Conservation (phyloP, 1,139 yeast species). For the Suzukiozyma palmioleophila region DNA sequence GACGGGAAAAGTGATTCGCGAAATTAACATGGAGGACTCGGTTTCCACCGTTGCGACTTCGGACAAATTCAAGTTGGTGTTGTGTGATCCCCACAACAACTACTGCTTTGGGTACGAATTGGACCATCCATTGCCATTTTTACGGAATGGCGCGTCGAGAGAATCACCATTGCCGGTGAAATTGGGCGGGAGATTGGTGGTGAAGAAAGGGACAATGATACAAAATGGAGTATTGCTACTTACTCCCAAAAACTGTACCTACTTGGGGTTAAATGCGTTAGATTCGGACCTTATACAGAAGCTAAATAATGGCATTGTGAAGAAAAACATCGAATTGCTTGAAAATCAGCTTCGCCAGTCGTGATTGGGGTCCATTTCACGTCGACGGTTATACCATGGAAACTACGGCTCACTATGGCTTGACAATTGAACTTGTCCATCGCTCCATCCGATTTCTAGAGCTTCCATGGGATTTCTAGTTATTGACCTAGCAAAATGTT, state of each 20-base stretch:
- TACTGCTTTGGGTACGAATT: slow-evolving; percentile 38
- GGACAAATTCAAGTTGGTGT: slow-evolving; percentile 28
- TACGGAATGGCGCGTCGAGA: slow-evolving; percentile 16
- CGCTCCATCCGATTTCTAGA: slow-evolving; percentile 1
- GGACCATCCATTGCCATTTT: slow-evolving; percentile 31
- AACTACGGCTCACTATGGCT: not conserved
- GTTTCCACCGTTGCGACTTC: slow-evolving; percentile 5
- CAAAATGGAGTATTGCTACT: slow-evolving; percentile 34
- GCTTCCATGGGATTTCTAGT: slow-evolving; percentile 14
- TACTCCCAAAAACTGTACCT: slow-evolving; percentile 26
- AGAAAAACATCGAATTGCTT: slow-evolving; percentile 32
- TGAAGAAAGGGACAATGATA: slow-evolving; percentile 29
- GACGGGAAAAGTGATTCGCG: slow-evolving; percentile 23
- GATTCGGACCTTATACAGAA: slow-evolving; percentile 20
- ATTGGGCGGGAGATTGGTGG: slow-evolving; percentile 36
- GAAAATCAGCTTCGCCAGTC: slow-evolving; percentile 15
- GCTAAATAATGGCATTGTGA: slow-evolving; percentile 30
- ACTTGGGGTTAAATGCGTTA: slow-evolving; percentile 26
- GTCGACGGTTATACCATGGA: not conserved
- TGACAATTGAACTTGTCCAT: not conserved
- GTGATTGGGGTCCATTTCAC: not conserved
- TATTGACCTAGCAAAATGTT: slow-evolving; percentile 42
- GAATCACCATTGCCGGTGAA: slow-evolving; percentile 31
- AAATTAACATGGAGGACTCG: slow-evolving; percentile 25
- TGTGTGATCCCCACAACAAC: slow-evolving; percentile 29